These are phyloP conservation scores for Ammopiptanthus mongolicus DNA, from an alignment of 306 rosid genomes.

Conservation along the genomic window DNA sequence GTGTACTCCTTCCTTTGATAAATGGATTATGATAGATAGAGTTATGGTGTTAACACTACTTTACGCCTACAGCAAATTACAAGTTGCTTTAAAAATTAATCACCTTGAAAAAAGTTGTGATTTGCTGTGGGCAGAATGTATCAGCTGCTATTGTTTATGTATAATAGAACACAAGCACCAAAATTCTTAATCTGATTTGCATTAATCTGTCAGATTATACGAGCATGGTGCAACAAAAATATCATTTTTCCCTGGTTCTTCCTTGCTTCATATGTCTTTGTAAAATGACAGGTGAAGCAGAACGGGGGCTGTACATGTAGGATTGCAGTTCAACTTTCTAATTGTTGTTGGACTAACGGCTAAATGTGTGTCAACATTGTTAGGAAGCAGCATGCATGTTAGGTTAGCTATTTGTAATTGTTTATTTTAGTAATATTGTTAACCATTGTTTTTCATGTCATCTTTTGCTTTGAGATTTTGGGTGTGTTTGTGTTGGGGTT, in stretches of 20 bases:
- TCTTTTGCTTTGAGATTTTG: too few relatives aligned
- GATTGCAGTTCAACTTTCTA: background rate
- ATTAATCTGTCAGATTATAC: conserved; percentile 31
- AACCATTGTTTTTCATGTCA: background rate
- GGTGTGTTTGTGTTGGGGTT: too few relatives aligned
- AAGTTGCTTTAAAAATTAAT: background rate
- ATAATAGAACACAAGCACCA: conserved; percentile 11
- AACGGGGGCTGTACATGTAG: conserved; percentile 17
- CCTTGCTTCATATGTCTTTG: conserved; percentile 16
- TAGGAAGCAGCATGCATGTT: background rate
- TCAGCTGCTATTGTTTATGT: background rate
- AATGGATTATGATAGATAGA: background rate
- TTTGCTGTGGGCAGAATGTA: background rate
- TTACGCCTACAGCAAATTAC: background rate
- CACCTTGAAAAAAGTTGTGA: background rate
- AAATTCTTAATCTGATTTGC: conserved; percentile 32
- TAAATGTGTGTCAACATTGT: background rate
- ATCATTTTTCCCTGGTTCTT: background rate
- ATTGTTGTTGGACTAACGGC: background rate
- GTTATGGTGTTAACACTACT: background rate
- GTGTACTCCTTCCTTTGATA: background rate
- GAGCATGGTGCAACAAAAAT: conserved; percentile 42
- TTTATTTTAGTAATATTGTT: background rate
- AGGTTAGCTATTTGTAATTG: background rate
- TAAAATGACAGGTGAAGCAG: conserved; percentile 23